These are phyloP conservation scores for Schizothecium vesticola DNA, from an alignment of 495 filamentous ascomycete genomes.

Conservation along the genomic window DNA sequence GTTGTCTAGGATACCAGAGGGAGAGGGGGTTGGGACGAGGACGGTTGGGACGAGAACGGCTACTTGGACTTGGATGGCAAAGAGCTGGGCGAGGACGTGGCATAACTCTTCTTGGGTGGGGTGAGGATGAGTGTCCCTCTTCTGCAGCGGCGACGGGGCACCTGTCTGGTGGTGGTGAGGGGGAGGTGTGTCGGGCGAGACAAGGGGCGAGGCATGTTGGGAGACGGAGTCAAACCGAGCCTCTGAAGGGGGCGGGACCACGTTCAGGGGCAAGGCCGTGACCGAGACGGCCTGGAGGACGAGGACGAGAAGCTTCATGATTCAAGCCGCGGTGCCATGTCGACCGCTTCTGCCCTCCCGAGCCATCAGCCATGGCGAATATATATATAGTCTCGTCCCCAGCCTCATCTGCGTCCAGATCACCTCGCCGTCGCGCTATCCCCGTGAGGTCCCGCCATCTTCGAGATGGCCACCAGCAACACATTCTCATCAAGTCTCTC, in stretches of 20 bases:
- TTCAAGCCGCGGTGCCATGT: neutral
- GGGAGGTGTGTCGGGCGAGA: neutral
- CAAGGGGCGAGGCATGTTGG: neutral
- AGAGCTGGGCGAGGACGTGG: conserved; percentile 1
- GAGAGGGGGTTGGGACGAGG: neutral
- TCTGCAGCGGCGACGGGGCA: neutral
- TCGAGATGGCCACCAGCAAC: neutral
- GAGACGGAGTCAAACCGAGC: neutral
- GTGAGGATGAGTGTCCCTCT: neutral
- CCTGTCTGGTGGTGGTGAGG: neutral
- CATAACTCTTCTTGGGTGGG: neutral
- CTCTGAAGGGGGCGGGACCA: neutral
- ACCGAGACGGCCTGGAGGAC: conserved; percentile 2
- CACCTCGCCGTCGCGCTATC: neutral
- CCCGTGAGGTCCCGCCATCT: neutral
- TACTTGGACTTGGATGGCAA: neutral
- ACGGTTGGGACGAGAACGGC: neutral
- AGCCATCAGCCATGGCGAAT: neutral
- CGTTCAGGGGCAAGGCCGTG: neutral
- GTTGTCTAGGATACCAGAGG: neutral
- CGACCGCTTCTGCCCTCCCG: neutral
- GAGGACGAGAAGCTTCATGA: conserved; percentile 7
- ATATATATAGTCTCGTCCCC: neutral
- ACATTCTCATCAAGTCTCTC: neutral
- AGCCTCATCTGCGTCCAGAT: neutral